Base-by-base conservation (phyloP, 306 rosid genomes). In the Aeschynomene evenia region DNA sequence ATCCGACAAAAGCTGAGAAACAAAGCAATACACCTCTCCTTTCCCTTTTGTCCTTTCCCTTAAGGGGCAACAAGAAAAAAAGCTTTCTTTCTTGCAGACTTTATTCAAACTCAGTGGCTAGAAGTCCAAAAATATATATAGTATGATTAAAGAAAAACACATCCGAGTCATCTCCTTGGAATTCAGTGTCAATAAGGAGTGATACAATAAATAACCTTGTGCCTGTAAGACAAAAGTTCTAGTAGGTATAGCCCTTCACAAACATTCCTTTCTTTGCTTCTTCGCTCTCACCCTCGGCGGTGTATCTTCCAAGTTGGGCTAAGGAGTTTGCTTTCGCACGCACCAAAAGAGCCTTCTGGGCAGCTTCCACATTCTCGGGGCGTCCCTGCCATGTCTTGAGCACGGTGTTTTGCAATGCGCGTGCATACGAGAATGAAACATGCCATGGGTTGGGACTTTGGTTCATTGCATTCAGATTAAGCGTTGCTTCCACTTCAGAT, bases 401-500 rank as follows among this genome's bases (percentile, higher is more conserved):
- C 67, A 94, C 99, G 0, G 88, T 36, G 85, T 94, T 94, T 73
- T 89, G 99, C 72, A 94, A 72, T 10, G 99, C 99, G 66, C 99
- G 96, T 16, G 99, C 99, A 40, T 94, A 94, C 0, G 99, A 94
- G 87, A 94, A 91, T 66, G 99, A 94, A 1, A 94, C 97, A 15
- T 94, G 99, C 99, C 99, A 94, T 13, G 99, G 99, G 91, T 94
- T 94, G 34, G 96, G 92, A 74, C 92, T 88, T 64, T 94, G 96
- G 92, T 94, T 94, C 99, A 94, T 94, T 51, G 99, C 99, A 70
- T 94, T 84, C 8, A 94, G 88, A 76, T 94, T 94, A 71, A 94
- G 75, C 24, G 97, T 94, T 3, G 99, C 99, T 76, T 94, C 91
- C 48, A 53, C 91, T 75, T 94, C 99, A 24, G 99, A 94, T 80